Conservation (phyloP, 345 rosid genomes). For the Anacardium occidentale region DNA sequence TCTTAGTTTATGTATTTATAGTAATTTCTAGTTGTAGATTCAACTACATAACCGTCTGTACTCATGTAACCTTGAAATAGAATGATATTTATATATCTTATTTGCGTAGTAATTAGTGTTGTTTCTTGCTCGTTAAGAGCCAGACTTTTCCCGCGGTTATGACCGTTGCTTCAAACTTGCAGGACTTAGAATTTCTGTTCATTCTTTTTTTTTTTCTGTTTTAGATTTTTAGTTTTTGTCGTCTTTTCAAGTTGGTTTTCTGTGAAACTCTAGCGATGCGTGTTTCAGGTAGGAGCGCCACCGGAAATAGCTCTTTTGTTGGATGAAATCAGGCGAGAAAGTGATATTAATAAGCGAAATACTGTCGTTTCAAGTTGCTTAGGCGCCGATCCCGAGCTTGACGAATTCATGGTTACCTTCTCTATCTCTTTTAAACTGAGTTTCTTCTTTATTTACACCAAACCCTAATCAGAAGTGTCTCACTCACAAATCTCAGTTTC, state of each 20-base stretch:
- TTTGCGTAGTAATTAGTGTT: not conserved
- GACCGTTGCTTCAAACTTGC: not conserved
- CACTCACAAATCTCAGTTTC: not conserved
- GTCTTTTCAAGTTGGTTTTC: too few relatives aligned
- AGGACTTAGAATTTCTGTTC: not conserved
- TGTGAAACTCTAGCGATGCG: not conserved
- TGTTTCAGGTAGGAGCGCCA: conserved; percentile 56
- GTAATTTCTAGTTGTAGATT: not conserved
- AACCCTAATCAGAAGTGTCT: conserved; percentile 24
- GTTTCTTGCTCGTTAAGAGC: not conserved
- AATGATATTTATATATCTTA: not conserved
- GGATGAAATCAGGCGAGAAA: conserved; percentile 40
- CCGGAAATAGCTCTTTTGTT: conserved; percentile 41
- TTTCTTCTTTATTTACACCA: not conserved
- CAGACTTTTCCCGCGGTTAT: not conserved
- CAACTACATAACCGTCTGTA: not conserved
- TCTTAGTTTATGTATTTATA: not conserved
- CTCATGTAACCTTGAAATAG: not conserved
- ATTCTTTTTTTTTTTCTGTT: too few relatives aligned
- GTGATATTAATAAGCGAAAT: conserved; percentile 21
- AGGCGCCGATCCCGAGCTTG: conserved; percentile 61
- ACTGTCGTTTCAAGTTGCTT: conserved; percentile 21
- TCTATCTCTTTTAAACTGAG: conserved; percentile 6
- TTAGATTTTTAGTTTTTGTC: too few relatives aligned
- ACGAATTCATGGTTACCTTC: conserved; percentile 57